Evolutionary conservation across 768 basidiomycete genomes (phyloP).

Genomic region (Butyriboletus loyo): DNA sequence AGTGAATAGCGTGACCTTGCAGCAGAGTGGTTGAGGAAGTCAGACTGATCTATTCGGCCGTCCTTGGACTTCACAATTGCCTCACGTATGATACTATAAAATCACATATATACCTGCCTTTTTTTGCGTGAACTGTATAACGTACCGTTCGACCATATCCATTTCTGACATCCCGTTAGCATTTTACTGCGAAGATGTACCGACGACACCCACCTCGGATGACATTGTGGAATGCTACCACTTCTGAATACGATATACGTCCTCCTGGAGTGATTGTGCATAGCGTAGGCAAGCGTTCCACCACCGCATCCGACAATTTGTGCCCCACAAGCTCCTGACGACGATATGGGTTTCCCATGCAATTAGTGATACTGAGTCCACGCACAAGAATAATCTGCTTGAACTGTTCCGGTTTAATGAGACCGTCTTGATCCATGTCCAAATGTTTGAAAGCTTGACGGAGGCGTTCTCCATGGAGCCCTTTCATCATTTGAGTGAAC

Average conservation of each 20-base stretch:
- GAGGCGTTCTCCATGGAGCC: constrained; percentile 93
- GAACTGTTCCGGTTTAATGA: constrained; percentile 92
- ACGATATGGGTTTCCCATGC: background rate
- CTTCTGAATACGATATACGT: constrained; percentile 94
- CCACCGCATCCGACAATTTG: constrained; percentile 91
- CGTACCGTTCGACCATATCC: constrained; percentile 90
- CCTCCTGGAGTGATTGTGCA: constrained; percentile 87
- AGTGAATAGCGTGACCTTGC: constrained; percentile 87
- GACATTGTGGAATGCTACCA: constrained; percentile 96
- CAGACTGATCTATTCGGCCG: constrained; percentile 92
- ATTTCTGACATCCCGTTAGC: constrained; percentile 53
- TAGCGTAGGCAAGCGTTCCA: constrained; percentile 88
- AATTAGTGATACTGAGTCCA: background rate
- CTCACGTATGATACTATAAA: constrained; percentile 75
- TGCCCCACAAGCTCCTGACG: constrained; percentile 91
- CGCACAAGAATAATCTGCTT: constrained; percentile 90
- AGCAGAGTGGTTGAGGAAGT: constrained; percentile 89
- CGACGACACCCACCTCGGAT: constrained; percentile 61
- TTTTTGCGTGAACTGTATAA: background rate
- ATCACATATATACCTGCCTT: background rate
- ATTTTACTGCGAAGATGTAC: background rate
- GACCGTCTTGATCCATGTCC: constrained; percentile 88
- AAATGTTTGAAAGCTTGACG: constrained; percentile 94
- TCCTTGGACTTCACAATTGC: constrained; percentile 89
- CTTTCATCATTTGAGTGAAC: constrained; percentile 99